phyloP scores from a whole-genome alignment of 2,329 filamentous ascomycete species.

The Xylariaceae sp. region DNA sequence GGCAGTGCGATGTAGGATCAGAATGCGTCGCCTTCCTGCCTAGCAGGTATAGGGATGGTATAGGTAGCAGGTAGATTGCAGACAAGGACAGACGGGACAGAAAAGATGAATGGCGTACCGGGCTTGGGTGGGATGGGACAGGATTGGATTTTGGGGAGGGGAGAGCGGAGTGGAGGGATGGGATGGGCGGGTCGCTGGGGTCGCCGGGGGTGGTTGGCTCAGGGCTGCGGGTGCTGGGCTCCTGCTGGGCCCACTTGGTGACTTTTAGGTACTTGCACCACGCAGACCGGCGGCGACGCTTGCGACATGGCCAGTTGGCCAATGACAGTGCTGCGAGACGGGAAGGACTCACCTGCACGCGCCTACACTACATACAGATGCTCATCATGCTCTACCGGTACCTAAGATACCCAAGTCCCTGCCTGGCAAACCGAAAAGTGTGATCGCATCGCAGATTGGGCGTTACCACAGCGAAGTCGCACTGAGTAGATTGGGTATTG shows the following conservation, averaged over 20 bases:
- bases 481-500: neutral
- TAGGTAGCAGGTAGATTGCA: conserved; percentile 7
- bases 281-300: neutral
- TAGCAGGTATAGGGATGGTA: conserved; percentile 9
- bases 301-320: neutral
- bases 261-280: neutral
- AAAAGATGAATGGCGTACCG: conserved; percentile 14
- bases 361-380: no score
- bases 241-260: neutral
- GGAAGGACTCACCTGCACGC: no score
- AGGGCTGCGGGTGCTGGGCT: conserved; percentile 2
- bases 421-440: neutral
- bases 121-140: conserved; percentile 16
- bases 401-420: no score
- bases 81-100: conserved; percentile 12
- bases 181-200: conserved; percentile 13
- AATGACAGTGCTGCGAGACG: no score
- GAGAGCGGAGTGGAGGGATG: conserved; percentile 8
- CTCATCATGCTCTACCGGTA: no score
- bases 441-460: neutral
- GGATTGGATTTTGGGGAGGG: conserved; percentile 18
- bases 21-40: conserved; percentile 10
- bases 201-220: conserved; percentile 15
- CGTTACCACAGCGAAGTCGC: neutral
- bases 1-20: neutral